Percentiles rank a stretch among this genome's conserved stretches.
Conservation (phyloP, 2,329 filamentous ascomycete genomes). For the Aspergillus sp. region DNA sequence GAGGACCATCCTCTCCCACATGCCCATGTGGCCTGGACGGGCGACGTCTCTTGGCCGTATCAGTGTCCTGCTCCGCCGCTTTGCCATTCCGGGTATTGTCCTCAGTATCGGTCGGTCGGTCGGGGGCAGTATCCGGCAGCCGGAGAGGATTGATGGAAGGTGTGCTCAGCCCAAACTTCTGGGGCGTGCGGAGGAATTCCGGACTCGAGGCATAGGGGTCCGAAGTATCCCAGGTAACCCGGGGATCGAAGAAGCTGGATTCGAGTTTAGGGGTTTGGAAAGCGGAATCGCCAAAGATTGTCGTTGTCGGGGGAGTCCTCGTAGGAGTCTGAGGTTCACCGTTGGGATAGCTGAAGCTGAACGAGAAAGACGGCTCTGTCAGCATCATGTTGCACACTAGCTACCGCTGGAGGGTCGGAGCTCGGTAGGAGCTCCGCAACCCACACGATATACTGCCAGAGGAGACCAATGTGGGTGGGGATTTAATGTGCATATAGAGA, state of each 20-base stretch:
- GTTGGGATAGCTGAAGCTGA: conserved; percentile 50
- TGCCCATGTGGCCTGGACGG: conserved; percentile 30
- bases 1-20: conserved; percentile 34
- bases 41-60: conserved; percentile 38
- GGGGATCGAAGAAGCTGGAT: conserved; percentile 50
- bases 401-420: conserved; percentile 10
- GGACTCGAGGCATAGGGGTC: conserved; percentile 51
- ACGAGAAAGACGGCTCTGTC: conserved; percentile 34
- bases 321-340: conserved; percentile 52
- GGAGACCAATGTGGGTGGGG: neutral
- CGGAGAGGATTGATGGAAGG: conserved; percentile 31
- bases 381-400: conserved; percentile 32
- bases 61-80: conserved; percentile 32
- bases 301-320: conserved; percentile 44
- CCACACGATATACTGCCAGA: conserved; percentile 10
- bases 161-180: conserved; percentile 41
- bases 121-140: conserved; percentile 16
- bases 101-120: conserved; percentile 18
- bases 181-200: conserved; percentile 47
- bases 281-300: conserved; percentile 39
- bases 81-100: conserved; percentile 23
- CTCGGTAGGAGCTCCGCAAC: conserved; percentile 14
- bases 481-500: neutral
- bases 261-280: conserved; percentile 51
- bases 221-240: conserved; percentile 50